Evolutionary conservation across 345 rosid species (phyloP).

Genomic region (Angophora floribunda): DNA sequence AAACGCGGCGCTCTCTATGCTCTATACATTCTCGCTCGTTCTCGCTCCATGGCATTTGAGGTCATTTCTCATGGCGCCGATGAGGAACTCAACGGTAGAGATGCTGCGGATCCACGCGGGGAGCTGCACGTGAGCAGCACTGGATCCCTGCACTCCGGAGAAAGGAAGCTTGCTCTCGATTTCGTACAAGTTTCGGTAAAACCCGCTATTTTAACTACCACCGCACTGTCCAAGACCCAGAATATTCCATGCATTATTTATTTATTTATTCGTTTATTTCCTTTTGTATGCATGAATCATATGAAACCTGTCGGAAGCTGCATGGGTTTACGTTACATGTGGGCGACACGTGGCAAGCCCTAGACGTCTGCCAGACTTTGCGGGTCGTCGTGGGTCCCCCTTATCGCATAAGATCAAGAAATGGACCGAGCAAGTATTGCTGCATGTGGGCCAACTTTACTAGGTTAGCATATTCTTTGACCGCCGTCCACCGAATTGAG

Average conservation of each 20-base stretch:
- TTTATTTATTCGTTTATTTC: too few relatives aligned
- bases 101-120: background rate
- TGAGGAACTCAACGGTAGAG: too few relatives aligned
- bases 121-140: background rate
- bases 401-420: background rate
- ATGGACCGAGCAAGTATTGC: too few relatives aligned
- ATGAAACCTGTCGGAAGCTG: background rate
- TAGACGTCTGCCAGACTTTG: too few relatives aligned
- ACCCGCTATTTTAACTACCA: background rate
- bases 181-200: background rate
- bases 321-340: accelerated
- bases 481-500: too few relatives aligned
- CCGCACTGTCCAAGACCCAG: background rate
- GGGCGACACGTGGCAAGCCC: background rate
- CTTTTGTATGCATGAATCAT: background rate
- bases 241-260: background rate
- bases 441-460: too few relatives aligned
- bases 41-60: too few relatives aligned
- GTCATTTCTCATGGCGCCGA: too few relatives aligned
- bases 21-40: too few relatives aligned
- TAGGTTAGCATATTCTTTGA: too few relatives aligned
- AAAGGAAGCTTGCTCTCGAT: background rate
- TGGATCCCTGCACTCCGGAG: background rate
- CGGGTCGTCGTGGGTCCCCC: background rate
- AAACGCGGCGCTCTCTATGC: background rate